A percentile compares a stretch with the other conserved stretches of the same genome.
phyloP scores from a whole-genome alignment of 2,329 filamentous ascomycete species.

The Fusarium sp. region DNA sequence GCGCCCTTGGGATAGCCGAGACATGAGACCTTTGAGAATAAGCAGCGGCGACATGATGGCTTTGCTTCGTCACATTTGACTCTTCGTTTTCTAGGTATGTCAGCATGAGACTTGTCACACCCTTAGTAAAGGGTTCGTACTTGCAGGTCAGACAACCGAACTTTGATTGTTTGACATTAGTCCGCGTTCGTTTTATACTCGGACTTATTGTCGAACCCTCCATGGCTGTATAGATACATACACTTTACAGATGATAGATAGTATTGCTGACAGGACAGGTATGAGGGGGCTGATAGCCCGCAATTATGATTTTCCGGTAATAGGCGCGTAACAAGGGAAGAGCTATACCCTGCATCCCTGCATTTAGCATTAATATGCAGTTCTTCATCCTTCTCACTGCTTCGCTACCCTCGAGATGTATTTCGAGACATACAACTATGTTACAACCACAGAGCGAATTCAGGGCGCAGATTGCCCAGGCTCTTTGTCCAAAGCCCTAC shows the following conservation, averaged over 20 bases:
- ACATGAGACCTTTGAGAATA: constrained; percentile 14
- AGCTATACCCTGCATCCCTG: background rate
- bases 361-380: too few relatives aligned
- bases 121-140: background rate
- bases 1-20: constrained; percentile 25
- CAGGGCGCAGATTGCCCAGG: too few relatives aligned
- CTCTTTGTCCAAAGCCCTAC: too few relatives aligned
- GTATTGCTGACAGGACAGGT: background rate
- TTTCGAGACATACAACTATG: too few relatives aligned
- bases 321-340: too few relatives aligned
- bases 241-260: rapidly evolving
- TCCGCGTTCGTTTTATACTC: background rate
- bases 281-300: too few relatives aligned
- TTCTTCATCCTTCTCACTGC: too few relatives aligned
- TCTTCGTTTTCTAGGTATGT: constrained; percentile 14
- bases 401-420: too few relatives aligned
- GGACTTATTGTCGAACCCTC: rapidly evolving
- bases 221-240: background rate
- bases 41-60: constrained; percentile 29
- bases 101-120: background rate
- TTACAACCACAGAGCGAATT: too few relatives aligned
- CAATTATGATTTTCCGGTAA: background rate
- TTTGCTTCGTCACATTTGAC: constrained; percentile 37
- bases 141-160: constrained; percentile 37
- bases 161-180: constrained; percentile 36